Conservation (phyloP, 2,329 filamentous ascomycete species). For the Aspergillus ochraceus region DNA sequence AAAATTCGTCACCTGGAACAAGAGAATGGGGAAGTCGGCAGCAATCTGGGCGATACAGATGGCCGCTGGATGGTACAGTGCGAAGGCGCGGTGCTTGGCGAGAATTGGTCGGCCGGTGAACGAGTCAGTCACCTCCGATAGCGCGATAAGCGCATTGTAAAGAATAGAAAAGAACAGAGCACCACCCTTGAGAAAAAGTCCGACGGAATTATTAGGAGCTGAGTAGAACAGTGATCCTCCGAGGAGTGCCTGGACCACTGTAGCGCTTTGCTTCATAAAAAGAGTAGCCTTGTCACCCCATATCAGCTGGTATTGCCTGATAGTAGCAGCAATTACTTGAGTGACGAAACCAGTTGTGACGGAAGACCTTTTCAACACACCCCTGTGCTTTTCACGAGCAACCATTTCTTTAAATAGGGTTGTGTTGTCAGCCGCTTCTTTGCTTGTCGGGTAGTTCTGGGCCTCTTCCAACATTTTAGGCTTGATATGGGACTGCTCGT, state of each 20-base stretch:
- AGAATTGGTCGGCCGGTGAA: constrained; percentile 60
- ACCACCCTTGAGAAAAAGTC: constrained; percentile 63
- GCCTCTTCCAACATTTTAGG: neutral
- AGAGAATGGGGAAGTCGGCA: constrained; percentile 53
- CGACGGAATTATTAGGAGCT: constrained; percentile 54
- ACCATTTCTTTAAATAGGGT: neutral
- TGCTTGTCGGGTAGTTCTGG: neutral
- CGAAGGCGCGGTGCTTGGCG: constrained; percentile 58
- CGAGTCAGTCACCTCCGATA: constrained; percentile 65
- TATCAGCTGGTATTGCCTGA: constrained; percentile 63
- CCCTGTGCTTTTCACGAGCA: neutral
- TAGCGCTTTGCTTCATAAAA: constrained; percentile 60
- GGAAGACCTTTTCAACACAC: neutral
- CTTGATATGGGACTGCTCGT: constrained; percentile 46
- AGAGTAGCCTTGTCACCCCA: constrained; percentile 65
- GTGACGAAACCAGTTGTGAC: constrained; percentile 38
- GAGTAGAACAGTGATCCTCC: constrained; percentile 67
- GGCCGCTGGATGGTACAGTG: constrained; percentile 54
- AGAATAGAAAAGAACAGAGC: constrained; percentile 64
- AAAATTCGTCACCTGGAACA: constrained; percentile 60
- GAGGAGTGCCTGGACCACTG: constrained; percentile 60
- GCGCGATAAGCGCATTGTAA: constrained; percentile 59
- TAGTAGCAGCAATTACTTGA: constrained; percentile 58
- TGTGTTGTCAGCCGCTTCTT: neutral
- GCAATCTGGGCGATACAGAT: constrained; percentile 38